phyloP scores from a whole-genome alignment of 73 alveolate genomes.

The Paramecium primaurelia region DNA sequence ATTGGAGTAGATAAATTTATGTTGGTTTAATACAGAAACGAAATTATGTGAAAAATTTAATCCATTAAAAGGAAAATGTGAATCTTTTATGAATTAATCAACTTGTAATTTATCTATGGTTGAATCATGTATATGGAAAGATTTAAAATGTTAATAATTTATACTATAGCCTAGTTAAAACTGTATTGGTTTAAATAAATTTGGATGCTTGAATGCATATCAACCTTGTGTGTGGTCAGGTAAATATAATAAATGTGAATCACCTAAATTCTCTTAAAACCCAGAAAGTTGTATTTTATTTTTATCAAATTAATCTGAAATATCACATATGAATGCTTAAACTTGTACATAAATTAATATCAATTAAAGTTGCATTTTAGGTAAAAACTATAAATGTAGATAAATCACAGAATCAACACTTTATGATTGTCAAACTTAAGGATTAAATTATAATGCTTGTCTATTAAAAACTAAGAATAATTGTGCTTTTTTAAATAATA shows the following conservation, averaged over 20 bases:
- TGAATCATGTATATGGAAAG: not conserved
- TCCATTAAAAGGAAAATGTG: not conserved
- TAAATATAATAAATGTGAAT: not conserved
- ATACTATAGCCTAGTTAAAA: not conserved
- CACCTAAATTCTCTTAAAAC: not conserved
- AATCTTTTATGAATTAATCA: not conserved
- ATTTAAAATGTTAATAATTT: not conserved
- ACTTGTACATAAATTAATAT: not conserved
- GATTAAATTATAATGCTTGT: not conserved
- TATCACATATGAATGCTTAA: not conserved
- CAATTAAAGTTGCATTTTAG: not conserved
- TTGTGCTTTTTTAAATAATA: not conserved
- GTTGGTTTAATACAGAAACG: not conserved
- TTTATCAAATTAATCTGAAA: not conserved
- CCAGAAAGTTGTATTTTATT: not conserved
- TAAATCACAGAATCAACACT: not conserved
- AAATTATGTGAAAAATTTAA: not conserved
- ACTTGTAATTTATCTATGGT: not conserved
- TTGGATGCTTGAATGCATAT: not conserved
- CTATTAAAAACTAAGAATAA: not conserved
- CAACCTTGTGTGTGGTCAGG: not conserved
- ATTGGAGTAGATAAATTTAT: not conserved
- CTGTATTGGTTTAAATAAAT: not conserved
- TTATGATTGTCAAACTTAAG: not conserved
- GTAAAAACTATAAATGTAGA: not conserved